phyloP scores from a whole-genome alignment of 345 rosid genomes.

The Erodium maritimum region DNA sequence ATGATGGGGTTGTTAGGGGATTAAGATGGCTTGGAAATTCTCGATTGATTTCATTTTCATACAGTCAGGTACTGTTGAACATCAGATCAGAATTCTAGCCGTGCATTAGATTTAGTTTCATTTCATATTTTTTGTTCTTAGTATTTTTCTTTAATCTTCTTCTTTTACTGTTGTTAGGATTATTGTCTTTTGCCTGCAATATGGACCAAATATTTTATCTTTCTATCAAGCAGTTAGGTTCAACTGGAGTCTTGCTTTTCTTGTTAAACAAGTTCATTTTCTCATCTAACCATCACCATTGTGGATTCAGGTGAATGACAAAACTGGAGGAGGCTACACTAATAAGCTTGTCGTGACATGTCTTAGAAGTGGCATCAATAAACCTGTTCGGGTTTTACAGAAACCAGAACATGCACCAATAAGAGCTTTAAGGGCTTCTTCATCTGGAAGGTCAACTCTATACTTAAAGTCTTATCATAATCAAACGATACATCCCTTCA shows the following conservation, averaged over 20 bases:
- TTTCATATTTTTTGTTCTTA: neutral
- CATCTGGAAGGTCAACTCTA: slow-evolving; percentile 80
- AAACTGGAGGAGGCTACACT: slow-evolving; percentile 86
- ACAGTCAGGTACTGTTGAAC: slow-evolving; percentile 44
- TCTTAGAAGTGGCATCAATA: slow-evolving; percentile 89
- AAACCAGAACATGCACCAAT: slow-evolving; percentile 94
- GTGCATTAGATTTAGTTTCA: neutral
- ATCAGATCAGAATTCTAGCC: neutral
- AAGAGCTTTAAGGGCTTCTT: slow-evolving; percentile 90
- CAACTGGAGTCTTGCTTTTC: neutral
- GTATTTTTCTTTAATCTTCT: too few relatives aligned
- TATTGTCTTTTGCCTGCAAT: neutral
- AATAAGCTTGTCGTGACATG: slow-evolving; percentile 86
- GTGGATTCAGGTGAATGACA: slow-evolving; percentile 68
- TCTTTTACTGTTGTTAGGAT: neutral
- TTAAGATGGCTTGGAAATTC: slow-evolving; percentile 97
- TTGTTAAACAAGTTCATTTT: slow-evolving; percentile 3
- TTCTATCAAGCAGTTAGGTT: neutral
- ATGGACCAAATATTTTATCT: neutral
- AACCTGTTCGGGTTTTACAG: slow-evolving; percentile 77
- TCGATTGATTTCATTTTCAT: slow-evolving; percentile 85
- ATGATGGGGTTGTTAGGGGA: slow-evolving; percentile 67
- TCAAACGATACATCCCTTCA: neutral
- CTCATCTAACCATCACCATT: neutral
- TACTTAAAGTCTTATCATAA: slow-evolving; percentile 8